These are phyloP conservation scores for Colletotrichum sp. DNA, from an alignment of 2,329 filamentous ascomycete species.

Conservation along the genomic window DNA sequence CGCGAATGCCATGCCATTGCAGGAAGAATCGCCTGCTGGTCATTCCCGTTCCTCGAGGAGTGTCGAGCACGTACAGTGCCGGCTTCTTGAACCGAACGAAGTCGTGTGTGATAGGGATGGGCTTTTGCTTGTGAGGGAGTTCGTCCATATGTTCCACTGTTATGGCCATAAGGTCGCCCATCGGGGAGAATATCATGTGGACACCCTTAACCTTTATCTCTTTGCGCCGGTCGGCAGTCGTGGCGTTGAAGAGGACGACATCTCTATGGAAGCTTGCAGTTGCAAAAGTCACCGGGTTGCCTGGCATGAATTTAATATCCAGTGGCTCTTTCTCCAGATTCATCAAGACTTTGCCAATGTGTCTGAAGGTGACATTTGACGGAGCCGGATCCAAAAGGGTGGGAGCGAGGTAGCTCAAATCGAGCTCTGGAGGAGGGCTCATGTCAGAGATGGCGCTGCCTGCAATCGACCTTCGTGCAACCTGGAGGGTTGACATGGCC, in stretches of 20 bases:
- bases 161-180: background rate
- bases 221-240: background rate
- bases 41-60: background rate
- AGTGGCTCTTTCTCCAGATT: constrained; percentile 11
- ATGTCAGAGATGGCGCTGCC: background rate
- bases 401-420: background rate
- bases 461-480: background rate
- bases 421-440: background rate
- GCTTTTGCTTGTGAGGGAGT: background rate
- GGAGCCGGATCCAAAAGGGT: background rate
- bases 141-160: constrained; percentile 7
- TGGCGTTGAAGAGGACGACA: constrained; percentile 7
- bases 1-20: constrained; percentile 9
- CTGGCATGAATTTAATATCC: constrained; percentile 6
- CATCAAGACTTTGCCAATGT: constrained; percentile 6
- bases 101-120: constrained; percentile 1
- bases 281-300: background rate
- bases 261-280: constrained; percentile 10
- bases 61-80: background rate
- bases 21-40: background rate
- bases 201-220: constrained; percentile 3
- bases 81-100: constrained; percentile 4
- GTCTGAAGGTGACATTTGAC: background rate
- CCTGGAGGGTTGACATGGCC: background rate
- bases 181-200: constrained; percentile 6